phyloP scores from a whole-genome alignment of 208 protist genomes.

The Wallacemonas sp. region DNA sequence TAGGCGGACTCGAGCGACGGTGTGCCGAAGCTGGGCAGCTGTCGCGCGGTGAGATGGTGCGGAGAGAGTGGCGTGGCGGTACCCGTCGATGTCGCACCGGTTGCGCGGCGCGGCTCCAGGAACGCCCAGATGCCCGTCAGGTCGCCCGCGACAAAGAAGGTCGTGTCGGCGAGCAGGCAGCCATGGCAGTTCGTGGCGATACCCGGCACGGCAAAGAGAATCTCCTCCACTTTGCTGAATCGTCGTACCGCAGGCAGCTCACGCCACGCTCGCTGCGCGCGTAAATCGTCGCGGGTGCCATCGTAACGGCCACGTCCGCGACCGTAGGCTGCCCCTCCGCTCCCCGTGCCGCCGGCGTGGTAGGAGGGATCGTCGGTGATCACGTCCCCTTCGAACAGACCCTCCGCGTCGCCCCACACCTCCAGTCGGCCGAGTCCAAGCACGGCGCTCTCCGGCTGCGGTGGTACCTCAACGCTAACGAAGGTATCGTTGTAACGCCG shows the following conservation, averaged over 20 bases:
- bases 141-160: constrained; percentile 83
- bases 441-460: constrained; percentile 17
- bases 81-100: not conserved
- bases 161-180: constrained; percentile 85
- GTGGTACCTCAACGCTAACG: constrained; percentile 51
- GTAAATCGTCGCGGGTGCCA: not conserved
- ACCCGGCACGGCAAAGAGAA: constrained; percentile 87
- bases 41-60: constrained; percentile 5
- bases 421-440: not conserved
- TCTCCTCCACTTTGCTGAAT: constrained; percentile 85
- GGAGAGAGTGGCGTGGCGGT: not conserved
- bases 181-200: constrained; percentile 82
- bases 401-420: constrained; percentile 3
- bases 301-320: constrained; percentile 4
- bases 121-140: constrained; percentile 63
- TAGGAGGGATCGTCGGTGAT: not conserved
- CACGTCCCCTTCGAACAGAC: not conserved
- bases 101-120: not conserved
- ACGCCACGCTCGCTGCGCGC: not conserved
- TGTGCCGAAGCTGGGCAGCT: constrained; percentile 2
- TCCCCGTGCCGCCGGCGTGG: not conserved
- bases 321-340: not conserved
- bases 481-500: constrained; percentile 78
- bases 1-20: constrained; percentile 23
- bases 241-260: constrained; percentile 48